phyloP scores from a whole-genome alignment of 1,284 basidiomycete genomes.

The Ceratobasidium sp. region DNA sequence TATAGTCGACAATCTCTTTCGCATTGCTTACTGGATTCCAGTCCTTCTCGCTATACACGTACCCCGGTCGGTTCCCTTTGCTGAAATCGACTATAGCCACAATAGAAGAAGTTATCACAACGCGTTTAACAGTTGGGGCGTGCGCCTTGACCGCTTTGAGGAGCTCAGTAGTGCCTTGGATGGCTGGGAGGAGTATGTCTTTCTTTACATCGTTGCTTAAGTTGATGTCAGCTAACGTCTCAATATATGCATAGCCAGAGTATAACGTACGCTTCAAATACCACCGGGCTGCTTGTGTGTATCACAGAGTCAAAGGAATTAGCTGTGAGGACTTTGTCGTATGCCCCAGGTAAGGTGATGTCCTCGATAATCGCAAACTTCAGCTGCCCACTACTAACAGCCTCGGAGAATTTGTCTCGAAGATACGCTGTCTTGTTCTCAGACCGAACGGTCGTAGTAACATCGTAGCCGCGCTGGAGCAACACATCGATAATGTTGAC shows the following conservation, averaged over 20 bases:
- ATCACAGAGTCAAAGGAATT: slow-evolving; percentile 38
- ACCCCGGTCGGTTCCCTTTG: slow-evolving; percentile 42
- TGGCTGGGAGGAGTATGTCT: slow-evolving; percentile 54
- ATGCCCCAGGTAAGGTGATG: slow-evolving; percentile 39
- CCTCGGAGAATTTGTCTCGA: slow-evolving; percentile 28
- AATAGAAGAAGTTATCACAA: slow-evolving; percentile 55
- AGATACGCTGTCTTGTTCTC: slow-evolving; percentile 37
- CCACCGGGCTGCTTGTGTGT: slow-evolving; percentile 37
- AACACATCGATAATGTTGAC: slow-evolving; percentile 27
- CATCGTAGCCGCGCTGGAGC: slow-evolving; percentile 23
- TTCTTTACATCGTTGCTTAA: slow-evolving; percentile 2
- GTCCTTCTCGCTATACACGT: slow-evolving; percentile 47
- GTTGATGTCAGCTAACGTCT: background rate
- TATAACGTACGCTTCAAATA: slow-evolving; percentile 25
- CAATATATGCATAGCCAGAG: background rate
- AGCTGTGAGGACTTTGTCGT: slow-evolving; percentile 40
- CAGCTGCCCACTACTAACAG: slow-evolving; percentile 10
- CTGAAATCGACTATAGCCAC: slow-evolving; percentile 47
- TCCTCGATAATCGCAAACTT: slow-evolving; percentile 36
- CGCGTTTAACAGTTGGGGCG: slow-evolving; percentile 49
- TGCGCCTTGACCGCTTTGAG: slow-evolving; percentile 49
- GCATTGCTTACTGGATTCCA: slow-evolving; percentile 50
- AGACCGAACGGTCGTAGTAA: slow-evolving; percentile 37
- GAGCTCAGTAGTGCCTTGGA: slow-evolving; percentile 54
- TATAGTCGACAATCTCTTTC: no score